Evolutionary conservation across 805 yeast genomes (phyloP), one percentile per base, ranked within the genome.

Genomic region (Wickerhamomyces queroliae): DNA sequence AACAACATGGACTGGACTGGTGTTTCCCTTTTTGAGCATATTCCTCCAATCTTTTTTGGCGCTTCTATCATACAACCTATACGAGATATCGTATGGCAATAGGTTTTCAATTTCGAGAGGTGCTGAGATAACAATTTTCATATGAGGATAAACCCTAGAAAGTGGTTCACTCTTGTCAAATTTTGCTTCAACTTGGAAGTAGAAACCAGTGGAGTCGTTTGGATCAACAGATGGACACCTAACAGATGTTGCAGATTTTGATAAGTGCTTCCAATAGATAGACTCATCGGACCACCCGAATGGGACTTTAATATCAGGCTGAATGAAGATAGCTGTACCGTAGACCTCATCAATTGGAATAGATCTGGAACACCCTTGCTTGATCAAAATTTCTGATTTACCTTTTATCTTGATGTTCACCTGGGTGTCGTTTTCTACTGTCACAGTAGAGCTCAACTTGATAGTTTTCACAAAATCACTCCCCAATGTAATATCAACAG

Each of bases 51-150:
- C 90, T 42, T 72, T 73, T 38, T 73, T 74, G 26, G 79, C 67
- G 17, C 78, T 79, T 52, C 86, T 85, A 56, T 89, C 93, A 58
- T 83, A 84, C 12, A 93, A 68, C 41, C 83, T 68, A 62, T 83
- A 88, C 16, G 75, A 69, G 33, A 91, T 61, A 50, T 86, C 95
- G 55, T 74, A 84, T 0, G 99, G 98, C 36, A 95, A 59, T 37
- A 88, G 64, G 53, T 93, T 93, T 48, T 85, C 89, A 42, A 93
- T 69, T 49, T 85, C 86, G 34, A 93, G 62, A 0, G 99, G 98
- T 0, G 98, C 87, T 0, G 93, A 78, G 7, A 93, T 63, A 4
- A 79, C 72, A 19, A 93, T 63, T 8, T 69, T 72, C 85, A 91
- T 73, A 51, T 86, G 93, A 0, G 99, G 99, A 53, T 87, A 95